Evolutionary conservation across 192 early-diverging fungal genomes (phyloP), one percentile per base, ranked within the genome.

Genomic region (Rhizophagus sp.): DNA sequence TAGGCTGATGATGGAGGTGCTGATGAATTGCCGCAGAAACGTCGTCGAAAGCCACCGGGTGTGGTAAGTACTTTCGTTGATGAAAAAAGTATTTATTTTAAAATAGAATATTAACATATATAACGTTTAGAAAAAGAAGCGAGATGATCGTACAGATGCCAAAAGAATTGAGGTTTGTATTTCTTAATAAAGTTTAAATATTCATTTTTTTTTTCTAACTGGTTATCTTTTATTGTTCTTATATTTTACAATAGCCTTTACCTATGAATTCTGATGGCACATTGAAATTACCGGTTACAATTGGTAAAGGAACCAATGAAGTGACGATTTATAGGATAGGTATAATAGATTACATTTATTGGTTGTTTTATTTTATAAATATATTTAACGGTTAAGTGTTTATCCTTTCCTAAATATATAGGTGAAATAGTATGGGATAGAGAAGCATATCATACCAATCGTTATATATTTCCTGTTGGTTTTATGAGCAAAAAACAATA

Each of bases 391-490:
- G 62, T 52, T 66, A 71, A 6, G 6, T 8, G 2, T 25, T 36
- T 64, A 39, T 34, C 19, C 13, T 75, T 66, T 3, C 33, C 36
- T 25, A 4, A 39, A 25, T n/a, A 24, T 39, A 69, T 80, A 88
- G 87, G 87, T 4, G 62, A 71, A 1, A 85, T 93, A 25, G 85
- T 90, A 4, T 89, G 89, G 86, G 85, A 88, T 13, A 86, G 87
- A 15, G 88, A 91, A 75, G 84, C 87, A 25, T 93, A 90, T 81
- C 92, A 93, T 76, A 93, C 90, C 22, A 85, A 87, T 44, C 86
- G 92, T 34, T 93, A 93, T 79, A 92, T 93, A 24, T 93, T 90
- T 82, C 87, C 92, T 0, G 88, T 91, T 11, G 92, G 92, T 7
- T 93, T 92, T 76, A 84, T 86, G 70, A 92, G 91, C 80, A 87